Conservation (phyloP, 2,329 filamentous ascomycete genomes). For the Aphanocladium album region DNA sequence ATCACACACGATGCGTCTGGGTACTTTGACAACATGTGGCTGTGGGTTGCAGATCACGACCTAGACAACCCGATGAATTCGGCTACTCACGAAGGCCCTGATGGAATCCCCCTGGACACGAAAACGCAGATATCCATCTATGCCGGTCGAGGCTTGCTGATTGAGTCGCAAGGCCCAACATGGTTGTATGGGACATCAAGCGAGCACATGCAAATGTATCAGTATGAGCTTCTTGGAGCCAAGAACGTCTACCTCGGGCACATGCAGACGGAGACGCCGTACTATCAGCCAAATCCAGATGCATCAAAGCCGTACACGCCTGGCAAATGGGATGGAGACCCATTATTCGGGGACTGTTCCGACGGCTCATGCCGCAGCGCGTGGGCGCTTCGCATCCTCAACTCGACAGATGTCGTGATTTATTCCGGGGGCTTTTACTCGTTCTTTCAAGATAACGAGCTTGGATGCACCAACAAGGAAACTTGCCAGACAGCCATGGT, state of each 20-base stretch:
- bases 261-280: conserved; percentile 53
- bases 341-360: conserved; percentile 23
- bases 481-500: too few relatives aligned
- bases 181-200: conserved; percentile 46
- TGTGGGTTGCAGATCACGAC: conserved; percentile 62
- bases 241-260: conserved; percentile 45
- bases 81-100: too few relatives aligned
- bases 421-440: conserved; percentile 53
- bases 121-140: conserved; percentile 33
- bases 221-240: conserved; percentile 46
- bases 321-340: too few relatives aligned
- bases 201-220: conserved; percentile 47
- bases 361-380: conserved; percentile 27
- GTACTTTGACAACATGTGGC: conserved; percentile 52
- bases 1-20: conserved; percentile 42
- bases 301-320: conserved; percentile 36
- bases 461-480: conserved; percentile 39
- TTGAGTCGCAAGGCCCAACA: conserved; percentile 25
- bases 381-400: conserved; percentile 48
- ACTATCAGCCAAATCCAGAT: conserved; percentile 48
- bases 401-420: conserved; percentile 40
- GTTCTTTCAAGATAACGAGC: conserved; percentile 55
- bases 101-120: too few relatives aligned
- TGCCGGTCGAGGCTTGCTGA: conserved; percentile 30
- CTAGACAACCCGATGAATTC: too few relatives aligned